phyloP scores from a whole-genome alignment of 148 eudicot species.

The Oxyria digyna region DNA sequence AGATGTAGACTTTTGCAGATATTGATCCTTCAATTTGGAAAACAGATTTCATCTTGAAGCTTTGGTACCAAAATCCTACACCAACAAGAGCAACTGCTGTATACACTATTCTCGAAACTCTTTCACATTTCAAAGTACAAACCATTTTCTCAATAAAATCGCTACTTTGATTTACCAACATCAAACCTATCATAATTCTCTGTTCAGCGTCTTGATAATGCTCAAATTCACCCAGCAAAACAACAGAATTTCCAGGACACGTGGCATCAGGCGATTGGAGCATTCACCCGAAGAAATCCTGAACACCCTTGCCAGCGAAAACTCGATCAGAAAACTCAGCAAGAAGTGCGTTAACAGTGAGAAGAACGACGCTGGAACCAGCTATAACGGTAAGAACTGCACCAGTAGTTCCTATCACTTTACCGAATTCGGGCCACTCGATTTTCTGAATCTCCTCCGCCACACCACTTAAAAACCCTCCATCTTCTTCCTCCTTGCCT shows the following conservation, averaged over 20 bases:
- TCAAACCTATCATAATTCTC: background rate
- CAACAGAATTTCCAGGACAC: background rate
- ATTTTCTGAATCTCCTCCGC: conserved; percentile 64
- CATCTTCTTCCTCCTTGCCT: background rate
- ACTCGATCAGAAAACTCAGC: conserved; percentile 80
- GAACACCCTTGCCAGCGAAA: conserved; percentile 81
- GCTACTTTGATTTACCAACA: background rate
- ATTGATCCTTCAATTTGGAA: background rate
- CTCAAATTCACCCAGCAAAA: background rate
- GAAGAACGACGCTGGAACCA: conserved; percentile 83
- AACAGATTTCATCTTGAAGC: background rate
- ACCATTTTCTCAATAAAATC: background rate
- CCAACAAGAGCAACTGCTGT: background rate
- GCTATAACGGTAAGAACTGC: conserved; percentile 78
- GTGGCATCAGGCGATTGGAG: background rate
- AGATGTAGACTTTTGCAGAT: background rate
- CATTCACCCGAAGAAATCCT: conserved; percentile 57
- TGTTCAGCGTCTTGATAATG: background rate
- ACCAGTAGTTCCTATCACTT: conserved; percentile 68
- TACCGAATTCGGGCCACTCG: conserved; percentile 76
- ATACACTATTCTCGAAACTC: background rate
- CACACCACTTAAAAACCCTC: conserved; percentile 41
- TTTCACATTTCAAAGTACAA: background rate
- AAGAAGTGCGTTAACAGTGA: conserved; percentile 74
- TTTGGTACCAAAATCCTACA: background rate